These are phyloP conservation scores for Candida albicans DNA, from an alignment of 1,139 yeast species.

Conservation along the genomic window DNA sequence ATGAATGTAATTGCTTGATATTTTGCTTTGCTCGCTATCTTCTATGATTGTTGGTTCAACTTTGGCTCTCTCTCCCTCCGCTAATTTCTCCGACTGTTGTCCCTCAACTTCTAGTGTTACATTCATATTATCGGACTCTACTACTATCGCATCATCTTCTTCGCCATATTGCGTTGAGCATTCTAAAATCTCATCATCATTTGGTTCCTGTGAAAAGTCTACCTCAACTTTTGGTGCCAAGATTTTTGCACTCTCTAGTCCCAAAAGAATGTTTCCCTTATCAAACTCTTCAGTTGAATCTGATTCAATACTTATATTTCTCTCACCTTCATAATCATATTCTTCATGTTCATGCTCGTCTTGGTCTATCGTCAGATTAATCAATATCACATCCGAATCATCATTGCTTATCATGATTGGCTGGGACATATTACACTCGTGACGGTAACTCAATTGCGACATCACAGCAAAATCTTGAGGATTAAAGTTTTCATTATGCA, in stretches of 20 bases:
- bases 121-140: not conserved
- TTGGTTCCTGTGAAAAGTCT: not conserved
- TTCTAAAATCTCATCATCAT: constrained; percentile 9
- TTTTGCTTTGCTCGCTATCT: not conserved
- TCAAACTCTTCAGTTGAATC: constrained; percentile 10
- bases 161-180: constrained; percentile 10
- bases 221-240: not conserved
- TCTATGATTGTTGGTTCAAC: no score
- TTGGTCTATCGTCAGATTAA: not conserved
- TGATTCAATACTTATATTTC: constrained; percentile 6
- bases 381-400: constrained; percentile 7
- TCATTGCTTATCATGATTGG: constrained; percentile 2
- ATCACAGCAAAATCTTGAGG: constrained; percentile 11
- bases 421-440: constrained; percentile 11
- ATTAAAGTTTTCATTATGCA: constrained; percentile 14
- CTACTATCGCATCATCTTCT: not conserved
- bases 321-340: constrained; percentile 10
- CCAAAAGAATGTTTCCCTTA: constrained; percentile 7
- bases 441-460: not conserved
- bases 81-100: not conserved
- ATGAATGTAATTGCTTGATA: not conserved
- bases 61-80: not conserved
- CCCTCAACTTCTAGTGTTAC: not conserved
- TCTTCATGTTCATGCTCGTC: constrained; percentile 6
- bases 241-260: not conserved